Base-by-base conservation (phyloP, 2,329 filamentous ascomycete genomes). In the Ceratocystis harringtonii region DNA sequence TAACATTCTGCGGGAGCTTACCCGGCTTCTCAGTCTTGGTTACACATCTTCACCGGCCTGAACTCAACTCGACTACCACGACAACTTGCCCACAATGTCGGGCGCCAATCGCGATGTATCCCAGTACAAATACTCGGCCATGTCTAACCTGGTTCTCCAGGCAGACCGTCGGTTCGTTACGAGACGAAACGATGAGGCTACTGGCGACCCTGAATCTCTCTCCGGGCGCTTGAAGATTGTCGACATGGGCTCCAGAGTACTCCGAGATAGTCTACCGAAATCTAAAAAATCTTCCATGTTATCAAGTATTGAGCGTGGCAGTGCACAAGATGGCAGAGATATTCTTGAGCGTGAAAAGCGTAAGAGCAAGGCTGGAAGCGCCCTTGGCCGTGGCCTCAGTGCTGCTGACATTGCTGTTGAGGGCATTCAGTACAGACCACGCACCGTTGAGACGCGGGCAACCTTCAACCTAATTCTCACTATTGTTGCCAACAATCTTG, bases 141-240 rank as follows among this genome's bases (percentile, higher is more conserved):
- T 99, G 94, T 99, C 94, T 79, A 99, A 99, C 85, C 88, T 99
- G 90, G 94, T 99, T 75, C 90, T 99, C 84, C 94, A 99, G 89
- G 92, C 91, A 79, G 94, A 99, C 80, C 88, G 92, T 78, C 88
- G 94, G 72, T 97, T 99, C 75, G 88, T 95, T 72, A 90, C 90
- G 69, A 86, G 94, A 75, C 86, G 91, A 72, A 91, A 87, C 71
- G 92, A 99, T 77, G 95, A 99, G 79, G 87, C 90, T 69, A 97
- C 92, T 63, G 94, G 94, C 72, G 94, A 99, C 75, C 95, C 94
- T 63, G 94, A 99, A 78, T 99, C 95, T 66, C 84, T 99, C 67
- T 95, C 94, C 66, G 94, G 94, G 65, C 88, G 92, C 71, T 86
- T 99, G 75, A 92, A 89, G 70, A 92, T 99, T 72, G 84, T 85